Conservation (phyloP, 2,329 filamentous ascomycete genomes). For the Pseudopyricularia cyperi region DNA sequence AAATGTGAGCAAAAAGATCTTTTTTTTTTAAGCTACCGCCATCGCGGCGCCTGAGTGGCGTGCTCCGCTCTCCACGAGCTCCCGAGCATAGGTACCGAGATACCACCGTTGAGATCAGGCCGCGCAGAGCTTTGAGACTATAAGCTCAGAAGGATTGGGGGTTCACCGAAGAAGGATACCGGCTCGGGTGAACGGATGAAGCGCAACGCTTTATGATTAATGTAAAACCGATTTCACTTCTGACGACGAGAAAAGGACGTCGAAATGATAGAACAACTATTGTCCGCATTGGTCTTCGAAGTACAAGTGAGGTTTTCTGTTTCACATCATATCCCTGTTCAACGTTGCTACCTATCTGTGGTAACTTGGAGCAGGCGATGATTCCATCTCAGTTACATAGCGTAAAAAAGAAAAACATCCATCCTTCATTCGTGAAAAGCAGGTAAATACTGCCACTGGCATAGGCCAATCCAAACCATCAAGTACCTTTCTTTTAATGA, state of each 20-base stretch:
- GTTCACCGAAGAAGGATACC: not conserved
- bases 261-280: no score
- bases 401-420: not conserved
- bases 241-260: not conserved
- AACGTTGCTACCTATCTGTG: not conserved
- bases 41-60: not conserved
- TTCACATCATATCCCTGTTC: not conserved
- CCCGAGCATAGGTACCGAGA: not conserved
- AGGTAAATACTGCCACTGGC: not conserved
- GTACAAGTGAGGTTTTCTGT: not conserved
- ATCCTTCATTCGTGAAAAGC: not conserved
- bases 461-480: not conserved
- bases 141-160: not conserved
- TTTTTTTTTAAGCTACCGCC: constrained; percentile 1
- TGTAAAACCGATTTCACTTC: not conserved
- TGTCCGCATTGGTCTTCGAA: no score
- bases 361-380: not conserved
- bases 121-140: not conserved
- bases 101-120: not conserved
- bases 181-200: not conserved
- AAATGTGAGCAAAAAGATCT: constrained; percentile 1
- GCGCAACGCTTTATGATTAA: constrained; percentile 2
- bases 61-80: not conserved
- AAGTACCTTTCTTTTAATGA: no score
- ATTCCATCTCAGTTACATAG: not conserved